Evolutionary conservation across 1,139 yeast genomes (phyloP).

Genomic region (Tardiomyces depauwii): DNA sequence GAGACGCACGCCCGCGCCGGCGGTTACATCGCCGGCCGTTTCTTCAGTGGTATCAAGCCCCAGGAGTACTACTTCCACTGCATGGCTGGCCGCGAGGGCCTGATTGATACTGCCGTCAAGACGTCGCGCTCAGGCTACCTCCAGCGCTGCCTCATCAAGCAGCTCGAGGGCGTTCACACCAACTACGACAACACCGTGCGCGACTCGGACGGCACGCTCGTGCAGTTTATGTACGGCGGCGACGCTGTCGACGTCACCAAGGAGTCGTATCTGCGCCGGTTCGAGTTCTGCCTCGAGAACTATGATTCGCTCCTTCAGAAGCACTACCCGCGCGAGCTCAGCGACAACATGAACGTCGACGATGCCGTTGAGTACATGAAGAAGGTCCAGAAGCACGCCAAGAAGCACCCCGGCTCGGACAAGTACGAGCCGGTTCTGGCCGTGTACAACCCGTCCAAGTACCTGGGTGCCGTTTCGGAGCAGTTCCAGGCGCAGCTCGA

Average conservation of each 20-base stretch:
- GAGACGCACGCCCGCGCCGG: constrained; percentile 98
- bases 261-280: constrained; percentile 89
- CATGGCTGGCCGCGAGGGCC: constrained; percentile 99
- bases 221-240: constrained; percentile 96
- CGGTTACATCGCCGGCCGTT: constrained; percentile 94
- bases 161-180: constrained; percentile 92
- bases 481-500: constrained; percentile 77
- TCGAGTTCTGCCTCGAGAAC: constrained; percentile 86
- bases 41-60: constrained; percentile 97
- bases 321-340: constrained; percentile 52
- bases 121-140: constrained; percentile 97
- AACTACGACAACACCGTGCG: constrained; percentile 92
- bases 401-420: constrained; percentile 45
- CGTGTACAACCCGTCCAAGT: constrained; percentile 76
- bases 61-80: constrained; percentile 99
- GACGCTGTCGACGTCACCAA: constrained; percentile 91
- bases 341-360: constrained; percentile 46
- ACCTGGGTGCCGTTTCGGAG: constrained; percentile 89
- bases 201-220: constrained; percentile 87
- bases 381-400: constrained; percentile 65
- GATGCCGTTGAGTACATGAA: constrained; percentile 65
- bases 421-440: constrained; percentile 88
- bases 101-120: constrained; percentile 98
- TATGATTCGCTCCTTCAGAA: constrained; percentile 77
- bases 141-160: constrained; percentile 97